Percentiles rank a stretch among this genome's conserved stretches.
phyloP scores from a whole-genome alignment of 129 eudicot species.

The Pittosporum tobira region DNA sequence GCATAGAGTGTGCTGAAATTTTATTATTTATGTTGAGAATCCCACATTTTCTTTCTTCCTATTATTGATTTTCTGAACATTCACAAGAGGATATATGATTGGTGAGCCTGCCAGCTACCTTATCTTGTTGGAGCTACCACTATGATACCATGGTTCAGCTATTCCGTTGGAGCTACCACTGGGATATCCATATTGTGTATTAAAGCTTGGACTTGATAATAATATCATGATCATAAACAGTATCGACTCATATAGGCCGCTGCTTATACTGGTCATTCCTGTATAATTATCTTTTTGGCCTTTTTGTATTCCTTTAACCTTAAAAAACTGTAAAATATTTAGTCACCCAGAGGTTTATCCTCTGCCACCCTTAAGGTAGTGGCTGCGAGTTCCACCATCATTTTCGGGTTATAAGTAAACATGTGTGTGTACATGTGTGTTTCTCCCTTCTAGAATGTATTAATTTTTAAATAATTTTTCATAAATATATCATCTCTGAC shows the following conservation, averaged over 20 bases:
- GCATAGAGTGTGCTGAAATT: slow-evolving; percentile 7
- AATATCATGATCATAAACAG: neutral
- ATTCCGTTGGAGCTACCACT: neutral
- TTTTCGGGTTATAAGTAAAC: too few species aligned
- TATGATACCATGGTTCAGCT: neutral
- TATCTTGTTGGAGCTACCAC: neutral
- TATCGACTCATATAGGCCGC: neutral
- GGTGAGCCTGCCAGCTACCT: neutral
- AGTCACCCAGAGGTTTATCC: too few species aligned
- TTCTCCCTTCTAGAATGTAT: too few species aligned
- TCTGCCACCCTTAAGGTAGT: too few species aligned
- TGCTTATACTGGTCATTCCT: neutral
- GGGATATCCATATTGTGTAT: neutral
- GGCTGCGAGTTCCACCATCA: too few species aligned
- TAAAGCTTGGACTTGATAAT: neutral
- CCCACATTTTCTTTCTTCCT: slow-evolving; percentile 4
- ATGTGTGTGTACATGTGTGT: too few species aligned
- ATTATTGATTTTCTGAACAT: neutral
- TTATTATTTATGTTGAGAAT: neutral
- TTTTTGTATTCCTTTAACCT: neutral
- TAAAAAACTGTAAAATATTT: neutral
- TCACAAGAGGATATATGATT: neutral
- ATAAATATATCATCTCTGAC: slow-evolving; percentile 5
- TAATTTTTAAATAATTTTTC: neutral
- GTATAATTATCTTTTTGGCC: neutral